Evolutionary conservation across 192 early-diverging fungal genomes (phyloP).

Genomic region (Backusella australiensis): DNA sequence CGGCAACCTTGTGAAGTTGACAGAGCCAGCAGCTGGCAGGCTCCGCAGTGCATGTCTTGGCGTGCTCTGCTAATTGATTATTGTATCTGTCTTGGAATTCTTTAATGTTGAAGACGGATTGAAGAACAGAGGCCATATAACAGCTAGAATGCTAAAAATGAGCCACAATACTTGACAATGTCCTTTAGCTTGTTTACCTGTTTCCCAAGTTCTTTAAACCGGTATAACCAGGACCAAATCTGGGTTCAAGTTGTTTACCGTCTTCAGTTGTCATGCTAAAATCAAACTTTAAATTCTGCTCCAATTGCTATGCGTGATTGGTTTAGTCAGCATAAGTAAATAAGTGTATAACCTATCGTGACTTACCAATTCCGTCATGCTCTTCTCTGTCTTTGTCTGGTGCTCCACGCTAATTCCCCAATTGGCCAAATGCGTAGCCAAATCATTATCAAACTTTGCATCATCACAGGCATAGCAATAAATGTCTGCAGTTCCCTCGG

Average conservation of each 20-base stretch:
- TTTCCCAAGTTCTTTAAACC: slow-evolving; percentile 96
- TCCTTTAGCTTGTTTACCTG: slow-evolving; percentile 46
- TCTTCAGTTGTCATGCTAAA: slow-evolving; percentile 98
- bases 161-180: background rate
- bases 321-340: background rate
- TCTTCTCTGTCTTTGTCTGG: slow-evolving; percentile 91
- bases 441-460: slow-evolving; percentile 71
- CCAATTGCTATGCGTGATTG: slow-evolving; percentile 67
- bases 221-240: slow-evolving; percentile 90
- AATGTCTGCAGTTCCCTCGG: slow-evolving; percentile 93
- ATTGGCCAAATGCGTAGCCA: slow-evolving; percentile 72
- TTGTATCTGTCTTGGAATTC: slow-evolving; percentile 67
- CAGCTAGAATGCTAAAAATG: slow-evolving; percentile 57
- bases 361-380: slow-evolving; percentile 81
- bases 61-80: slow-evolving; percentile 42
- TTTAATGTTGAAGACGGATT: slow-evolving; percentile 80
- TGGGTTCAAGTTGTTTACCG: slow-evolving; percentile 76
- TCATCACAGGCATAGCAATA: slow-evolving; percentile 88
- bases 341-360: background rate
- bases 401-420: slow-evolving; percentile 88
- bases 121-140: slow-evolving; percentile 95
- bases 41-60: slow-evolving; percentile 43
- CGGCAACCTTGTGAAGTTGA: slow-evolving; percentile 88
- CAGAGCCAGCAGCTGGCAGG: slow-evolving; percentile 85
- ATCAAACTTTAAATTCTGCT: slow-evolving; percentile 95